Conservation (phyloP, 345 rosid species). For the Aquilaria sinensis region DNA sequence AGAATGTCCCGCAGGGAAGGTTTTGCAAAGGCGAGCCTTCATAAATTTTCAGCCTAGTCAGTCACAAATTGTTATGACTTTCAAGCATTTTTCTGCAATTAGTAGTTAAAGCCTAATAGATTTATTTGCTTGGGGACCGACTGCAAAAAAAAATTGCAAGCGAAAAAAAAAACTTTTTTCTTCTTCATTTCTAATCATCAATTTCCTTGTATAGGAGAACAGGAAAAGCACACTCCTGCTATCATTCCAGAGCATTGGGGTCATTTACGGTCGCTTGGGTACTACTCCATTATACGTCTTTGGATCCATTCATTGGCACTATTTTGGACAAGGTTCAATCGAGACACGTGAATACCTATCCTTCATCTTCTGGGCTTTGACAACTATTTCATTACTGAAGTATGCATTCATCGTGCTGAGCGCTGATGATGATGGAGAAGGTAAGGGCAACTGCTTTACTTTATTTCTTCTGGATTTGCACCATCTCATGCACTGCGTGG, state of each 20-base stretch:
- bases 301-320: conserved; percentile 25
- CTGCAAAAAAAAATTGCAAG: too few relatives aligned
- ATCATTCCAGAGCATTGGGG: conserved; percentile 53
- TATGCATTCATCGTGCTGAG: conserved; percentile 46
- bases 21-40: too few relatives aligned
- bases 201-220: conserved; percentile 18
- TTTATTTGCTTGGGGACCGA: too few relatives aligned
- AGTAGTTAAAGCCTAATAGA: too few relatives aligned
- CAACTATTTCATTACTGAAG: conserved; percentile 43
- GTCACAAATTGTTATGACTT: too few relatives aligned
- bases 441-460: conserved; percentile 20
- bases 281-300: conserved; percentile 60
- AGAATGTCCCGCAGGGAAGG: too few relatives aligned
- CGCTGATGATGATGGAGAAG: conserved; percentile 60
- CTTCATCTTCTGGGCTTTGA: conserved; percentile 59
- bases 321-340: conserved; percentile 28
- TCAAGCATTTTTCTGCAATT: too few relatives aligned
- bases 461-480: neutral
- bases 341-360: conserved; percentile 43
- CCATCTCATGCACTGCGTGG: neutral
- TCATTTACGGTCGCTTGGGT: conserved; percentile 50
- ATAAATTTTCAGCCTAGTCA: too few relatives aligned
- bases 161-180: too few relatives aligned
- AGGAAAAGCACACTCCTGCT: conserved; percentile 43
- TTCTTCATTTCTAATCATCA: too few relatives aligned